Evolutionary conservation across 305 asterid genomes (phyloP).

Genomic region (Andrographis paniculata): DNA sequence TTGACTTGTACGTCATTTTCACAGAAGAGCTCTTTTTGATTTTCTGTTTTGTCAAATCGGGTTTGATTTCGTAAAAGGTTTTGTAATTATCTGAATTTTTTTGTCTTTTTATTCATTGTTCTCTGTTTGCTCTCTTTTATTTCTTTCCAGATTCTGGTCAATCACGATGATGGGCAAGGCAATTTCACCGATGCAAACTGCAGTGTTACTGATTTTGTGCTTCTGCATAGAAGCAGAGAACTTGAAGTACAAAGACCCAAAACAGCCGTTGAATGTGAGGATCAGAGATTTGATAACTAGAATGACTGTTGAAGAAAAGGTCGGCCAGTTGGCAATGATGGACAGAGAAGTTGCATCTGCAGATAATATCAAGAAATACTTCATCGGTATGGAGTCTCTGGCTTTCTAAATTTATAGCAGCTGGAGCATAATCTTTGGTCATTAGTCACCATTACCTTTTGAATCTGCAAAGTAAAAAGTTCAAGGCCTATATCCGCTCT

Average conservation of each 20-base stretch:
- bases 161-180: not conserved
- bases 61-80: too few relatives aligned
- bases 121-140: too few relatives aligned
- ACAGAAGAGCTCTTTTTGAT: too few relatives aligned
- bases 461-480: too few relatives aligned
- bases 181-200: not conserved
- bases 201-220: not conserved
- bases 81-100: too few relatives aligned
- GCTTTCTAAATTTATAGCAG: too few relatives aligned
- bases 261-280: conserved; percentile 24
- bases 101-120: too few relatives aligned
- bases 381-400: conserved; percentile 19
- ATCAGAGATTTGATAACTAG: conserved; percentile 24
- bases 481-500: not conserved
- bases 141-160: not conserved
- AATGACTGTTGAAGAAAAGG: conserved; percentile 31
- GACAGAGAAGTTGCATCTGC: conserved; percentile 24
- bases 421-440: not conserved
- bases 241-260: conserved; percentile 21
- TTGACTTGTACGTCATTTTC: too few relatives aligned
- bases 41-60: too few relatives aligned
- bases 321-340: conserved; percentile 33
- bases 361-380: conserved; percentile 19
- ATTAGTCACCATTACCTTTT: too few relatives aligned
- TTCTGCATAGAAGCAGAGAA: not conserved